Conservation (phyloP, 257 asterid genomes). For the Gentiana straminea region DNA sequence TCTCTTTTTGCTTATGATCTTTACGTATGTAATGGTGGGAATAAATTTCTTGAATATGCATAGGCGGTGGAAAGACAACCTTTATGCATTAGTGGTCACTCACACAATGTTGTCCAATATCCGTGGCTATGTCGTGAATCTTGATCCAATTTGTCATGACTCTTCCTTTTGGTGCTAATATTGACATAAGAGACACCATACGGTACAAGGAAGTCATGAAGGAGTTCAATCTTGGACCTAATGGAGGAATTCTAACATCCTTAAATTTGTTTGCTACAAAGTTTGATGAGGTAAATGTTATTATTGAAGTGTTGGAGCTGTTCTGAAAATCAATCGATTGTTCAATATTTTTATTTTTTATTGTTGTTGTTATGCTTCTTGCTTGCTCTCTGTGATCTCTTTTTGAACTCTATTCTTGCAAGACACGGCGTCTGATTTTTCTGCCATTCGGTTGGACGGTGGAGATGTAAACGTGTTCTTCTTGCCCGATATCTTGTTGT, state of each 20-base stretch:
- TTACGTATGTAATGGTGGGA: neutral
- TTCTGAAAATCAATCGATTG: no score
- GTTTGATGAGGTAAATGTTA: conserved; percentile 68
- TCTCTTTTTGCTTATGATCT: neutral
- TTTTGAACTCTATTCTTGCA: no score
- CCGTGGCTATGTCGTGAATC: conserved; percentile 83
- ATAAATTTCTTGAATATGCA: conserved; percentile 9
- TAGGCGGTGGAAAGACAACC: conserved; percentile 95
- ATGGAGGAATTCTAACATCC: conserved; percentile 92
- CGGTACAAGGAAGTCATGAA: conserved; percentile 96
- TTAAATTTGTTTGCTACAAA: conserved; percentile 79
- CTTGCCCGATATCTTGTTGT: no score
- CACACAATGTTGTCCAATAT: conserved; percentile 72
- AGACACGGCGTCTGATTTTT: no score
- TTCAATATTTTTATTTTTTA: no score
- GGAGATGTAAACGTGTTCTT: no score
- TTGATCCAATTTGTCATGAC: conserved; percentile 87
- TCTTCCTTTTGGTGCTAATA: conserved; percentile 86
- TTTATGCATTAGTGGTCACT: conserved; percentile 68
- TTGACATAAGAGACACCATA: conserved; percentile 88
- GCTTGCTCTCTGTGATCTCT: neutral
- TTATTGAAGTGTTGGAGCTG: neutral
- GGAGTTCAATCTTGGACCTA: conserved; percentile 91
- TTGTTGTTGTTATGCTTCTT: neutral
- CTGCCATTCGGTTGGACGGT: no score